Conservation (phyloP, 768 basidiomycete species). For the Lentinula lateritia region DNA sequence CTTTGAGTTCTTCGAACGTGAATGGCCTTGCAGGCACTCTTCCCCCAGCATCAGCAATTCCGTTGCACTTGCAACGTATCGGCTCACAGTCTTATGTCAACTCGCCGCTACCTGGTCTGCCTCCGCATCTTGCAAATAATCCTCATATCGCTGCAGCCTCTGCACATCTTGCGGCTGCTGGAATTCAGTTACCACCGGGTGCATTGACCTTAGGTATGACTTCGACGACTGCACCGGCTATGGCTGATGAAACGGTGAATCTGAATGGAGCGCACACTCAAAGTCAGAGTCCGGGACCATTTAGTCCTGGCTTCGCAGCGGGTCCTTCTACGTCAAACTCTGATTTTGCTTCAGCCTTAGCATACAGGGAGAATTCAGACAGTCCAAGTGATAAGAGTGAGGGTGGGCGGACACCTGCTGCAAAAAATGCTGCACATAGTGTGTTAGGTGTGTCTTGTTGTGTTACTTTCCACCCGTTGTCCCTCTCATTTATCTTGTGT, state of each 20-base stretch:
- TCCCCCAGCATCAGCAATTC: background rate
- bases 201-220: background rate
- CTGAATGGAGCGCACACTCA: background rate
- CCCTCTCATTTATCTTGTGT: background rate
- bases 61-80: background rate
- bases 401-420: background rate
- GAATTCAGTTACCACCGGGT: background rate
- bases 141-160: constrained; percentile 4
- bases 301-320: background rate
- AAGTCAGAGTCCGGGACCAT: background rate
- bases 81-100: background rate
- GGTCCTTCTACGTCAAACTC: background rate
- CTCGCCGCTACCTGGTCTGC: background rate
- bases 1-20: background rate
- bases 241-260: background rate
- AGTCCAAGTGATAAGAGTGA: background rate
- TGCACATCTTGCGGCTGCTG: background rate
- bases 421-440: background rate
- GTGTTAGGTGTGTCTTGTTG: background rate
- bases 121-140: background rate
- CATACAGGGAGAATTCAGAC: background rate
- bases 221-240: background rate
- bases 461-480: background rate
- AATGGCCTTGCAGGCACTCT: background rate
- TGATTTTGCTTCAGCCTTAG: background rate